phyloP scores from a whole-genome alignment of 768 basidiomycete species.

The Pleurotus djamor region DNA sequence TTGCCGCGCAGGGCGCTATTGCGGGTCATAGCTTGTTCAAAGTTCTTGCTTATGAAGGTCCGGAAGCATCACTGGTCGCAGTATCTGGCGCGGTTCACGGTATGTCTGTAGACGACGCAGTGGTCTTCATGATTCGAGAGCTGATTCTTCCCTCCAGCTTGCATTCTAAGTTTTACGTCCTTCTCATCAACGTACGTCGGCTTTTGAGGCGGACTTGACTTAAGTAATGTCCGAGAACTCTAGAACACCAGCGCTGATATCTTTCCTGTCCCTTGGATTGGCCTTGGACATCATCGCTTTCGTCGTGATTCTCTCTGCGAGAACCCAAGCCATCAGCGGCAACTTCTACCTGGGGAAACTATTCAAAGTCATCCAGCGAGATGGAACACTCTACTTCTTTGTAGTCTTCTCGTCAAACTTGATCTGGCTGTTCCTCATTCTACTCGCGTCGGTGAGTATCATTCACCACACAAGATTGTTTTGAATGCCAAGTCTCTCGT shows the following conservation, averaged over 20 bases:
- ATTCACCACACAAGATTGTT: too few species aligned
- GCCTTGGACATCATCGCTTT: conserved; percentile 17
- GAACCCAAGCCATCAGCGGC: background rate
- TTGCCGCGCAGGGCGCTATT: conserved; percentile 7
- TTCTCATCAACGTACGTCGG: background rate
- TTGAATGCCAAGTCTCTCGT: too few species aligned
- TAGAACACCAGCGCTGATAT: conserved; percentile 8
- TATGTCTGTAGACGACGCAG: background rate
- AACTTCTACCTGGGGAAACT: background rate
- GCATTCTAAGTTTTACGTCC: background rate
- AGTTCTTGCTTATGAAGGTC: too few species aligned
- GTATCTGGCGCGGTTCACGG: background rate
- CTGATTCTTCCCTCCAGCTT: background rate
- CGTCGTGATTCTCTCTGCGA: conserved; percentile 8
- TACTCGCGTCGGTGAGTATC: too few species aligned
- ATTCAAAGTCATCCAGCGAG: conserved; percentile 11
- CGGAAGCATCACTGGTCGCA: too few species aligned
- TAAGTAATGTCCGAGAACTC: too few species aligned
- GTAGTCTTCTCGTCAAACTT: too few species aligned
- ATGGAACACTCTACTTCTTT: background rate
- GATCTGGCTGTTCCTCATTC: too few species aligned
- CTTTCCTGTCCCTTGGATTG: conserved; percentile 14
- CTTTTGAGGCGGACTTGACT: background rate
- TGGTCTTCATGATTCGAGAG: conserved; percentile 1
- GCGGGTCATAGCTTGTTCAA: conserved; percentile 5